Percentiles rank a stretch among this genome's conserved stretches.
These are phyloP conservation scores for Podospora anserina DNA, from an alignment of 495 filamentous ascomycete genomes.

Conservation along the genomic window DNA sequence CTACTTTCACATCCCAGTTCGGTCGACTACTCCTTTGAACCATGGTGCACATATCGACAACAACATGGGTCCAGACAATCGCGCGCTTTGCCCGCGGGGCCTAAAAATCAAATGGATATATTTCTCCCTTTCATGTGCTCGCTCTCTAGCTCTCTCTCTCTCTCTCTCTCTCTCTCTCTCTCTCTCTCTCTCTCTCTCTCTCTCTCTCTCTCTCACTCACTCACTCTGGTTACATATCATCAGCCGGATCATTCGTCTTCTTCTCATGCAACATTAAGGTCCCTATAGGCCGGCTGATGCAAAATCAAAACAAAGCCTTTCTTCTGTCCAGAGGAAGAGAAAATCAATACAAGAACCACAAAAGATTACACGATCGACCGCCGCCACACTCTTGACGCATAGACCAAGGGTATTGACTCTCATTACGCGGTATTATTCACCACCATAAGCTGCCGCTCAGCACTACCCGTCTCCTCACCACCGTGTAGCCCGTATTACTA, in stretches of 20 bases:
- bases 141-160: constrained; percentile 11
- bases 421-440: not conserved
- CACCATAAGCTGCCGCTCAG: constrained; percentile 4
- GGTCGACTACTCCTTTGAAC: not conserved
- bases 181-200: too few relatives aligned
- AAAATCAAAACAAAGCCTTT: constrained; percentile 15
- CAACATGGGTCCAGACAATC: not conserved
- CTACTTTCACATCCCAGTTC: not conserved
- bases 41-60: not conserved
- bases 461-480: not conserved
- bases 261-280: constrained; percentile 26
- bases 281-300: constrained; percentile 16
- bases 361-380: constrained; percentile 22
- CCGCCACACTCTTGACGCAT: constrained; percentile 11
- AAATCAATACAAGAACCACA: constrained; percentile 35
- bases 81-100: not conserved
- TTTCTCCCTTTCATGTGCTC: constrained; percentile 1
- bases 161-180: constrained; percentile 1
- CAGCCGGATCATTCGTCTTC: constrained; percentile 25
- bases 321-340: constrained; percentile 28
- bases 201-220: not conserved
- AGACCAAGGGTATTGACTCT: not conserved
- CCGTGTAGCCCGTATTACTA: not conserved
- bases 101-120: constrained; percentile 25
- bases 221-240: constrained; percentile 13